Base-by-base conservation (phyloP, 768 basidiomycete genomes). In the Suillus discolor region DNA sequence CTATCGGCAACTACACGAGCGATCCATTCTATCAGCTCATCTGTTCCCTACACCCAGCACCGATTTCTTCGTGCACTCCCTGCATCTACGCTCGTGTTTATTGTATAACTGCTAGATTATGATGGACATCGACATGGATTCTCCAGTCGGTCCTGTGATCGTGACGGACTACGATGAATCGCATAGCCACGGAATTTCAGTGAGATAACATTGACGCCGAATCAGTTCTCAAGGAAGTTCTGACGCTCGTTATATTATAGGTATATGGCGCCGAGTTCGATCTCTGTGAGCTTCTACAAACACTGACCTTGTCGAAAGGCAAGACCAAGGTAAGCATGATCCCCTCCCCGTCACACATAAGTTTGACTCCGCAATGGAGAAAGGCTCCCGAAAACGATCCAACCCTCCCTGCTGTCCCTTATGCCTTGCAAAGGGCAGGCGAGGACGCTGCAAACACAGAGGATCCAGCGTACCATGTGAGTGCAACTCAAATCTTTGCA, bases 251-350 rank as follows among this genome's bases (percentile, higher is more conserved):
- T 28, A 36, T 16, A 12, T 15, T 47, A 13, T 49, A 77, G 75
- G 64, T 67, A 51, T 78, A 72, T 65, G 71, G 71, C 47, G 62
- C 75, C 20, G 75, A 78, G 7, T 73, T 84, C 65, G 84, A 88
- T 73, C 77, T 89, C 34, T 88, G 87, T 71, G 79, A 81, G 57
- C 75, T 88, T 0, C 65, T 89, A 44, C 81, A 83, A 60, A 79
- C 80, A 18, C 82, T 88, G 83, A 82, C 81, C 59, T 75, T 87
- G 12, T 81, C 63, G 65, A 79, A 73, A 77, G 72, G 57, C 12
- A 71, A 74, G 34, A 66, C 68, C 66, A 74, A 80, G 77, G 79
- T 77, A 51, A 67, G 71, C 62, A 49, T 6, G n/a, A 15, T 62
- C 57, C 49, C 5, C 20, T 45, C 45, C 41, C 6, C 11, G 11